Base-by-base conservation (phyloP, 345 rosid species). In the Rhodamnia argentea region DNA sequence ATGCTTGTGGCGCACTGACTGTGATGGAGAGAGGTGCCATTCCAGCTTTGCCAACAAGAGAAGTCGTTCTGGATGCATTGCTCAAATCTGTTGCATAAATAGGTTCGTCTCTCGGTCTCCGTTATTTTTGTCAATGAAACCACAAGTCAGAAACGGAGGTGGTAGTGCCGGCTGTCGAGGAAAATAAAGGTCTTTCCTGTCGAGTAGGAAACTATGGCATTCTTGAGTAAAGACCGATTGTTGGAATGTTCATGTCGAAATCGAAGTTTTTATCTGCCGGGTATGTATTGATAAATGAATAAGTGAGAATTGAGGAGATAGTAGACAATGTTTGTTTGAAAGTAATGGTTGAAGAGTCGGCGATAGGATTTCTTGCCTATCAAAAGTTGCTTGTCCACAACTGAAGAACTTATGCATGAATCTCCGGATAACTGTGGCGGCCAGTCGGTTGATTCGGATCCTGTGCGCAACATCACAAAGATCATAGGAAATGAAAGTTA, bases 11-110 rank as follows among this genome's bases (percentile, higher is more conserved):
- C 40, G 99, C 99, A 53, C 90, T 97, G 88, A 94, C 99, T 0
- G 99, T 96, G 52, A 96, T 81, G 29, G 96, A 92, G 86, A 92
- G 99, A 92, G 99, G 98, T 37, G 98, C 98, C 16, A 97, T 97
- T 52, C 99, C 99, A 0, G 98, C 99, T 3, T 91, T 97, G 91
- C 99, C 99, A 22, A 94, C 96, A 1, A 91, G 82, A 90, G 95
- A 95, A 90, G 93, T 93, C 82, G 99, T 96, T 15, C 90, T 90
- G 82, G 84, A 89, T 81, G 90, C 94, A 62, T 58, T 96, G 40
- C 89, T 94, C 12, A 90, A 92, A 76, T 53, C 89, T 10, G 93
- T 91, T 10, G 87, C 91, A 44, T 93, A 40, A 53, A 82, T 54
- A 44, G 47, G 83, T 37, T 32, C 44, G 27, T 42, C 84, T 56